Base-by-base conservation (phyloP, 2,329 filamentous ascomycete genomes). In the Bipolaris oryzae region DNA sequence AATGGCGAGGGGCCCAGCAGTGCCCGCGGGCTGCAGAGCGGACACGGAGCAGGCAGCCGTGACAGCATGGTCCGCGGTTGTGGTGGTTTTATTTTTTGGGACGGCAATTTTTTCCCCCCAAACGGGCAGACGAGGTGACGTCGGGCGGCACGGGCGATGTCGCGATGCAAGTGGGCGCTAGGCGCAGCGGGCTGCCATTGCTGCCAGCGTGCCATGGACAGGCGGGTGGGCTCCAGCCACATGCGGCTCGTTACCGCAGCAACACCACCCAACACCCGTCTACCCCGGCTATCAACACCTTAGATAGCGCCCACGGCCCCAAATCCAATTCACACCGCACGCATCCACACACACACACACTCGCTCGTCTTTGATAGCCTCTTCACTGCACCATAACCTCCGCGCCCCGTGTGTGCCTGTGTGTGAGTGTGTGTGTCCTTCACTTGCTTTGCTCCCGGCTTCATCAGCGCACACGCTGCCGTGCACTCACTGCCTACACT, bases 11-110 rank as follows among this genome's bases (percentile, higher is more conserved):
- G 58, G 20, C 34, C 49, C 7, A 71, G 63, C 41, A 75, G 49
- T 13, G 70, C 62, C 49, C 71, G 66, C 42, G 68, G 69, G 62
- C 80, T 77, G 72, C 80, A 82, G 56, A 79, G 76, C 7, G 76
- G 76, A 61, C 80, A 81, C 39, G 66, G 53, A 18, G 69, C 64
- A n/a, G 64, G 38, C 39, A 62, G 56, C 39, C 65, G 70, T 50
- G 69, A 73, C 57, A 75, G 53, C 74, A 76, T 56, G 21, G n/a
- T 38, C n/a, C 15, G 37, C 16, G 16, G 9, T 10, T 38, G 2
- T 33, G 16, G 16, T 20, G 5, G 7, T 3, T 7, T 13, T 21
- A 11, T 20, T 41, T 21, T 41, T 18, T 11, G 16, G 10, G 28
- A 11, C 9, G 28, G 28, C 28, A 31, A 31, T 31, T 31, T 31